Base-by-base conservation (phyloP, 768 basidiomycete genomes). In the Boletus fagicola region DNA sequence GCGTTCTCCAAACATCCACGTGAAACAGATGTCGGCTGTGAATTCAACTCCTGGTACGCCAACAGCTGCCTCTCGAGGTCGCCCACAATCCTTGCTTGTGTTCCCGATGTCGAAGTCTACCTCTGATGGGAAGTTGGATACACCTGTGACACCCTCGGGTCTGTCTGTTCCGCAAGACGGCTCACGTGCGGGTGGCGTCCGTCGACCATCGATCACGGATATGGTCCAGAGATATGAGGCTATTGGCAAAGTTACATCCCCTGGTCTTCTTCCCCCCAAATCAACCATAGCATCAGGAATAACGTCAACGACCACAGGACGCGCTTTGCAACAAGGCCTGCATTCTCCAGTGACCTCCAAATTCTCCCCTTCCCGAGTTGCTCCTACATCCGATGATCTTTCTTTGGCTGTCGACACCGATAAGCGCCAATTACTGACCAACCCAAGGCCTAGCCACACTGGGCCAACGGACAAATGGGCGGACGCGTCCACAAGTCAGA, bases 181-280 rank as follows among this genome's bases (percentile, higher is more conserved):
- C 43, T 72, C 77, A 36, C 78, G 78, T 33, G 70, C 72, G 2
- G 62, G 70, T 7, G 65, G 62, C 12, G 0, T 68, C 9, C 81
- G 91, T 20, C 79, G 90, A 51, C 87, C 86, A 5, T 93, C 92
- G 0, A 93, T 93, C 63, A 85, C 90, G 40, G 84, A 93, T 66
- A 92, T 93, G 83, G 92, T 93, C 26, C 88, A 90, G 62, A 82
- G 78, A 45, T 94, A 86, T 68, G 92, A 94, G 70, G 82, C 84
- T 8, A 84, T 92, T 53, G 60, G 64, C 24, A 77, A 74, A 59
- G 62, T 74, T 22, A 56, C 70, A 30, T 60, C 69, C 5, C 49
- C 73, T 11, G 54, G 69, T 42, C 31, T 64, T 18, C 67, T 76
- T 38, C 72, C 78, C 2, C 49, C 64, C 7, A 78, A 76, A 57